phyloP scores from a whole-genome alignment of 768 basidiomycete species.

The Russula lepida region DNA sequence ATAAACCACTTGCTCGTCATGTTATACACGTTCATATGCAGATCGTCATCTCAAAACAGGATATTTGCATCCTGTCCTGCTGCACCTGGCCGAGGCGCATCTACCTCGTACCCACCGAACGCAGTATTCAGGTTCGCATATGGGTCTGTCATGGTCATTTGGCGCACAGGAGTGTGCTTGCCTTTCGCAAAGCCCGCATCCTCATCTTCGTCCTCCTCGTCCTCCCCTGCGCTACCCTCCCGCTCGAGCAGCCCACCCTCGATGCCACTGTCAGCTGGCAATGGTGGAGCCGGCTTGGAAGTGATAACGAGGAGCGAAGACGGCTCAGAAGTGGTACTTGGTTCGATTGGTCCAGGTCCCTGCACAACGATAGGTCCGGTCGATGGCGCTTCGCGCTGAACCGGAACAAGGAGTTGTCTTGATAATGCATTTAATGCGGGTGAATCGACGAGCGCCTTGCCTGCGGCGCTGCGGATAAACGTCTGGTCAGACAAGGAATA shows the following conservation, averaged over 20 bases:
- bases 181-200: constrained; percentile 30
- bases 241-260: constrained; percentile 22
- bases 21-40: not conserved
- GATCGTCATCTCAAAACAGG: constrained; percentile 39
- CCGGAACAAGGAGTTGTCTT: constrained; percentile 56
- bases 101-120: constrained; percentile 64
- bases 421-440: constrained; percentile 84
- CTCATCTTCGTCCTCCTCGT: constrained; percentile 29
- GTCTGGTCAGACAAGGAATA: constrained; percentile 42
- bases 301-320: constrained; percentile 25
- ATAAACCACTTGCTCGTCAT: not conserved
- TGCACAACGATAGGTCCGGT: constrained; percentile 39
- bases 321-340: constrained; percentile 26
- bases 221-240: constrained; percentile 20
- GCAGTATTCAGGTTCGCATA: constrained; percentile 78
- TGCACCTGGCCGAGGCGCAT: constrained; percentile 59
- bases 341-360: constrained; percentile 58
- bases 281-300: constrained; percentile 24
- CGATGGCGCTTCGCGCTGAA: constrained; percentile 46
- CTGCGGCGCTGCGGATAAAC: constrained; percentile 85
- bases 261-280: constrained; percentile 24
- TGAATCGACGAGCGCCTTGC: constrained; percentile 76
- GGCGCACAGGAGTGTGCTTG: constrained; percentile 25
- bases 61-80: constrained; percentile 49
- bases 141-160: constrained; percentile 43